Evolutionary conservation across 2,329 filamentous ascomycete genomes (phyloP).

Genomic region (Exophiala viscosa): DNA sequence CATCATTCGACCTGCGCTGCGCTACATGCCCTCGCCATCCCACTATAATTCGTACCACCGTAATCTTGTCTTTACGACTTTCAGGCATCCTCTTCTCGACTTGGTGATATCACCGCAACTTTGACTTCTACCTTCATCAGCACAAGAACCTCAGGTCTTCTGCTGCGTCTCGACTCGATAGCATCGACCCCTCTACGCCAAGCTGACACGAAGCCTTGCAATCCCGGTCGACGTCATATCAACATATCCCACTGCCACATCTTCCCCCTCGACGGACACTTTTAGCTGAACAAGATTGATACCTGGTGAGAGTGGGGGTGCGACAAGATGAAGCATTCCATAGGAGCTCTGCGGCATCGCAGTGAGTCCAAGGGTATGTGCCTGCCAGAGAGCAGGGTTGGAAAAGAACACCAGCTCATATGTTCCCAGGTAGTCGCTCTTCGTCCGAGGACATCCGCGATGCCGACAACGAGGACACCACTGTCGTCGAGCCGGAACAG

Average conservation of each 20-base stretch:
- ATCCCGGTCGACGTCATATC: constrained; percentile 12
- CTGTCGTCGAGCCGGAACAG: constrained; percentile 83
- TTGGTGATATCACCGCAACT: no score
- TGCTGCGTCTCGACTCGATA: neutral
- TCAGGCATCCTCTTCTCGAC: no score
- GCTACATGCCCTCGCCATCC: neutral
- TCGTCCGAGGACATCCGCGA: constrained; percentile 54
- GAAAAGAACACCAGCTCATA: neutral
- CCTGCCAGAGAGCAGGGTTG: neutral
- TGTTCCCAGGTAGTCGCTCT: constrained; percentile 46
- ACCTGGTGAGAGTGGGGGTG: constrained; percentile 4
- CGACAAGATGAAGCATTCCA: constrained; percentile 26
- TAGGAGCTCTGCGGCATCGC: constrained; percentile 26
- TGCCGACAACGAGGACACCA: constrained; percentile 66
- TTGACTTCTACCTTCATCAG: no score
- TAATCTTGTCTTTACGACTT: no score
- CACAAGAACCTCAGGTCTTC: neutral
- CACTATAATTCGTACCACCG: neutral
- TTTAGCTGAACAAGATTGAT: neutral
- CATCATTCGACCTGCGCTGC: no score
- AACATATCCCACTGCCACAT: neutral
- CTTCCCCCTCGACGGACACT: neutral
- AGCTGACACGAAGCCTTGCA: neutral
- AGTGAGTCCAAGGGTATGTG: constrained; percentile 23
- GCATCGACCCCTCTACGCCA: neutral